These are phyloP conservation scores for Populus euphratica DNA, from an alignment of 345 rosid genomes.

Conservation along the genomic window DNA sequence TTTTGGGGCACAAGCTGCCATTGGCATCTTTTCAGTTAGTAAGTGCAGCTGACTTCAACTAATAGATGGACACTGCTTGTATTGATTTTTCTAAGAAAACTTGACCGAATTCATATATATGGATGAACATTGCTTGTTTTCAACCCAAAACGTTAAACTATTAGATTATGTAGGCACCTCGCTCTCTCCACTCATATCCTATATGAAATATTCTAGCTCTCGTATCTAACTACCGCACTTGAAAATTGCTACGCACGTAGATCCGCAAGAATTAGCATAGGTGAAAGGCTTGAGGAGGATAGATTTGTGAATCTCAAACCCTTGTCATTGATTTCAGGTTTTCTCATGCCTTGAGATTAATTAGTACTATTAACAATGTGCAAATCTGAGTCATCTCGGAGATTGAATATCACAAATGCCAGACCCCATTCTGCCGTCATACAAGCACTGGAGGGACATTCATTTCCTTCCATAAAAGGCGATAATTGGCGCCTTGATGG, in stretches of 20 bases:
- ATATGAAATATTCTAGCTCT: neutral
- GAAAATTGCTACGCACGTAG: too few species aligned
- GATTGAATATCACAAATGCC: constrained; percentile 4
- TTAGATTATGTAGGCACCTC: neutral
- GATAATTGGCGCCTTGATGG: constrained; percentile 20
- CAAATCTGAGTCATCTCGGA: constrained; percentile 26
- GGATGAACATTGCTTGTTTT: neutral
- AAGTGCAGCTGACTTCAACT: neutral
- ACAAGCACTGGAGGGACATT: constrained; percentile 1
- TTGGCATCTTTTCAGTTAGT: neutral
- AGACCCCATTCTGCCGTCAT: constrained; percentile 5
- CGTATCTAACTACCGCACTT: neutral
- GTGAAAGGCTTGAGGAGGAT: neutral
- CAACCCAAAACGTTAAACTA: neutral
- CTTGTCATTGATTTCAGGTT: neutral
- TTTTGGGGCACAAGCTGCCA: neutral
- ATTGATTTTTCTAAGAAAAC: neutral
- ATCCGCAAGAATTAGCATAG: neutral
- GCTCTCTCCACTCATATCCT: neutral
- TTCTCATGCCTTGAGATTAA: neutral
- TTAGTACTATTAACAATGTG: neutral
- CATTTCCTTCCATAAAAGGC: constrained; percentile 9
- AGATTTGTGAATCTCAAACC: neutral
- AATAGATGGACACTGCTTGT: neutral
- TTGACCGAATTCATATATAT: neutral